Evolutionary conservation across 305 asterid species (phyloP), one percentile per base, ranked within the genome.

Genomic region (Solanum hybrid): DNA sequence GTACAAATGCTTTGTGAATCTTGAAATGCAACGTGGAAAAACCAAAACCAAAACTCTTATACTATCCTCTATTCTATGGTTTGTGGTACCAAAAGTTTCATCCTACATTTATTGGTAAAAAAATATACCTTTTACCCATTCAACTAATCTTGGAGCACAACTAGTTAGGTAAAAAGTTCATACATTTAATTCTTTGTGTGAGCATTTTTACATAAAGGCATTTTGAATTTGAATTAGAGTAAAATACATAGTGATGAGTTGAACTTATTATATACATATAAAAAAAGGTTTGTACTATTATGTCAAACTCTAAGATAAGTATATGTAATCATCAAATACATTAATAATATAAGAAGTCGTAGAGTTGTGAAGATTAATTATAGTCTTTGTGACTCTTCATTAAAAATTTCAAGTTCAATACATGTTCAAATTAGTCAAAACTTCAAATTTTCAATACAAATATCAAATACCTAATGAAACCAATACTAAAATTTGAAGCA

Each of bases 1-100:
- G 73, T 82, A 82, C 38, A 17, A 29, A 82, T 45, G 72, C 17
- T 85, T 51, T 31, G 11, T 45, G 72, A 81, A 13, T 26, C 64
- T 24, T 79, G 86, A 15, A 73, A 38, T 72, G 42, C 60, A 40
- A 87, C 89, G 89, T 87, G 85, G 89, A 73, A 87, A 73, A 37
- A 73, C 24, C 29, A 87, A 87, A 37, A 73, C 89, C 89, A 87
- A 73, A 38, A 26, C 84, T 24, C 32, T 72, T 26, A 19, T 72
- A 73, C 75, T 80, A 8, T 31, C 38, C 42, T 84, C 75, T 38
- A 51, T 32, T 56, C n/a, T 56, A 85, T 32, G 9, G 76, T 31
- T 60, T 73, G 88, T 85, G 76, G 76, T 85, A 56, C 88, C 88
- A 42, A 84, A 45, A 45, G 27, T 45, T 26, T 80, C 32, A 40